Base-by-base conservation (phyloP, 2,329 filamentous ascomycete species). In the Stagonosporopsis tanaceti region DNA sequence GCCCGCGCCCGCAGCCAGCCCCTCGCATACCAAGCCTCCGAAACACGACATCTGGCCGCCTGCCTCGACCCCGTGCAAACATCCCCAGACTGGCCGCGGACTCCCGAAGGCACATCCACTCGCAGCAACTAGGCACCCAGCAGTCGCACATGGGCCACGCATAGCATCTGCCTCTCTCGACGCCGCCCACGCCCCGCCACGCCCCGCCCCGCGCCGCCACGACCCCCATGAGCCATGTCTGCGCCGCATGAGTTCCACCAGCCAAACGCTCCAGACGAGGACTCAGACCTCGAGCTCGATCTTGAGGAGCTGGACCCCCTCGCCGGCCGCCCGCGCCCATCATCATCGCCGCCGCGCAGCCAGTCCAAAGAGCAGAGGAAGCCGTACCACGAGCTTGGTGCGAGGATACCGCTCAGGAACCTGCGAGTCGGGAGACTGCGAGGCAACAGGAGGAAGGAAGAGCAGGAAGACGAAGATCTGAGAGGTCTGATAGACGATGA, bases 241-340 rank as follows among this genome's bases (percentile, higher is more conserved):
- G 71, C 75, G 56, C 74, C 79, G 45, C 77, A 79, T 70, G 75
- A 77, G 69, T 79, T 81, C 71, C 76, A 78, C 71, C 75, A 77
- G 62, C 77, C 85, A 71, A 84, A 88, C 75, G 84, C 85, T 71
- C 87, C 87, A 77, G 72, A 76, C 56, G 61, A 66, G 73, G 90
- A 93, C 74, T 91, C 89, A 47, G 90, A 94, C 74, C 85, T 89
- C 66, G 89, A 91, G 62, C 82, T 95, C 69, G 89, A 93, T 68
- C 84, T 92, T 66, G 85, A 92, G 70, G 91, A 94, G 81, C 87
- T 95, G 65, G 90, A 93, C 72, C 90, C 91, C 53, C 72, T 72
- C 56, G 61, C 67, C 41, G 60, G 71, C n/a, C 67, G 68, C 35
- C 60, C 68, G 11, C 60, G 65, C 35, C 39, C 67, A 8, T 52